Evolutionary conservation across 768 basidiomycete genomes (phyloP), one percentile per base, ranked within the genome.

Genomic region (Grammothele lineata): DNA sequence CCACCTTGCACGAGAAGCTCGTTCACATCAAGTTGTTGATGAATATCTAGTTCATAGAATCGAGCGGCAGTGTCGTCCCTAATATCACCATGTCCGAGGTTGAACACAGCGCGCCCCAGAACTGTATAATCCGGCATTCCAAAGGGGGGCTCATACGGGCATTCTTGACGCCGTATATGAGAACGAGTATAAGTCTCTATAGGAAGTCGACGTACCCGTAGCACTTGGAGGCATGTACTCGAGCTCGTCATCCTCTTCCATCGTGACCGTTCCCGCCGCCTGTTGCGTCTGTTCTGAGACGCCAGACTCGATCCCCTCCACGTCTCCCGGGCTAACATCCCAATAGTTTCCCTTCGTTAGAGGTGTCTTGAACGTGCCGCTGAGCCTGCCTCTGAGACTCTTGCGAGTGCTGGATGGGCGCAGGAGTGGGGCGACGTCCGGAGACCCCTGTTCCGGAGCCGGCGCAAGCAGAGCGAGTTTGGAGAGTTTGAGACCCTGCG

Each of bases 341-440:
- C 87, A 92, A 47, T 84, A 78, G 52, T 80, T 73, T 3, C 84
- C 86, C 9, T 66, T 69, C 17, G 80, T 81, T 32, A 73, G 53
- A 2, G 89, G 89, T 0, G 89, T 91, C 57, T 84, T 73, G 53
- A 85, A 84, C 21, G 70, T 69, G 47, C 35, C 35, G 17, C 71
- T 78, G 33, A 74, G 66, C 32, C 81, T 81, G 11, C 72, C 69
- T 35, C 86, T 74, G 43, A 76, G 65, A 42, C 81, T 81, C 60
- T 78, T 84, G 37, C 88, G 72, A 21, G 76, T 71, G 4, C 86
- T 86, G 52, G 85, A 87, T 0, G 87, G 81, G 4, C 83, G 76
- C 15, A 77, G 70, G 6, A 71, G 66, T 2, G 73, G 70, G 39
- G 51, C 51, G 11, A 40, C 39, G 24, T 56, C 60, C 2, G 64